A percentile compares a stretch with the other conserved stretches of the same genome.
These are phyloP conservation scores for Tuber umbilicatum DNA, from an alignment of 495 filamentous ascomycete species.

Conservation along the genomic window DNA sequence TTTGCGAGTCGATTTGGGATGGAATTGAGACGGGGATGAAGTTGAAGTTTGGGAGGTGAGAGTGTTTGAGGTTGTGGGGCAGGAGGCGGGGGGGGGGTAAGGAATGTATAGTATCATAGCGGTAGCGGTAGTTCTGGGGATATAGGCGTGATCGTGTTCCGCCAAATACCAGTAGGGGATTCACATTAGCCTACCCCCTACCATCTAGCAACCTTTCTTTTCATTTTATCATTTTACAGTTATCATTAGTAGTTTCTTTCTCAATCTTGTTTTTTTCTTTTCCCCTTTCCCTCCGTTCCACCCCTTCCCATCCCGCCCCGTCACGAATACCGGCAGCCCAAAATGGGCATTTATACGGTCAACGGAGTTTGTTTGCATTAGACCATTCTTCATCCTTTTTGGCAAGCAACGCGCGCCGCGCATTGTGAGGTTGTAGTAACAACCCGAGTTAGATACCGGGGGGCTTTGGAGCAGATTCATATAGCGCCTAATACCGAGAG, in stretches of 20 bases:
- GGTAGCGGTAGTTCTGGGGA: not conserved
- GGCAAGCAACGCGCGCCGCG: not conserved
- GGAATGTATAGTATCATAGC: not conserved
- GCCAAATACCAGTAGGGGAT: not conserved
- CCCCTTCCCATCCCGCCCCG: not conserved
- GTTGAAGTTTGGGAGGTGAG: constrained; percentile 51
- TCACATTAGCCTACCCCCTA: not conserved
- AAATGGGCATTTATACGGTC: not conserved
- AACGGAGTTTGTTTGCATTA: not conserved
- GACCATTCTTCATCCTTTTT: not conserved
- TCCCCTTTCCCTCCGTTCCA: not conserved
- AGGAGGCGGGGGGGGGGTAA: not conserved
- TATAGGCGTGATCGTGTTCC: not conserved
- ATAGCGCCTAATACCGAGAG: not conserved
- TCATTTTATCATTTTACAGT: not conserved
- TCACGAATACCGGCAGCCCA: not conserved
- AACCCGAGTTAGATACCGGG: not conserved
- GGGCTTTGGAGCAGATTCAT: not conserved
- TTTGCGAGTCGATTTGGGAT: constrained; percentile 90
- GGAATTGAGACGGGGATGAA: constrained; percentile 83
- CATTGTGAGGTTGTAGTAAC: not conserved
- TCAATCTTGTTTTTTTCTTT: not conserved
- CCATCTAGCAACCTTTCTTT: not conserved
- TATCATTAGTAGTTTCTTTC: not conserved
- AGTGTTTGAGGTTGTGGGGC: constrained; percentile 51